These are phyloP conservation scores for Leccinum colubrinum DNA, from an alignment of 1,284 basidiomycete species.

Conservation along the genomic window DNA sequence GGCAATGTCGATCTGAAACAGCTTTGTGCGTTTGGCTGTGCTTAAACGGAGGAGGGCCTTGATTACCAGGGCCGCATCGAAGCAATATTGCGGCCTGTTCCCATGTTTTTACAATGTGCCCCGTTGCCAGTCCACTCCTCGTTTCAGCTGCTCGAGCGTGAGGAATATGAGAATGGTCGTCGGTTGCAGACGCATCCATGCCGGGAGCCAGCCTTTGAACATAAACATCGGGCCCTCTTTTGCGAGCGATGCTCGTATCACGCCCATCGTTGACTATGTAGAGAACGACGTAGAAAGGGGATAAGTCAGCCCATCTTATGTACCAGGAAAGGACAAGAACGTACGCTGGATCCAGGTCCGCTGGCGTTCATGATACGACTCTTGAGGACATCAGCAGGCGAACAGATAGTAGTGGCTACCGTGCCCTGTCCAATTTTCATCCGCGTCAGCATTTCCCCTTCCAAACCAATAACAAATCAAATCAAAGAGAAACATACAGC, in stretches of 20 bases:
- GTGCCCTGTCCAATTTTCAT: slow-evolving; percentile 58
- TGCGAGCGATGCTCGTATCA: slow-evolving; percentile 71
- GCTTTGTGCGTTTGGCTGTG: slow-evolving; percentile 34
- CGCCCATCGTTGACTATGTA: slow-evolving; percentile 62
- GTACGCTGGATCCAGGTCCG: slow-evolving; percentile 70
- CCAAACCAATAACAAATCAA: neutral
- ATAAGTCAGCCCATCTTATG: neutral
- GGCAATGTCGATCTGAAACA: slow-evolving; percentile 59
- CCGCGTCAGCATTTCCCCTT: neutral
- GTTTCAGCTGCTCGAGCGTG: slow-evolving; percentile 51
- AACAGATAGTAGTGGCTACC: slow-evolving; percentile 91
- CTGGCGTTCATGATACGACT: slow-evolving; percentile 90
- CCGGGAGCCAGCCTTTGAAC: slow-evolving; percentile 90
- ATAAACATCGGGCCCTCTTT: slow-evolving; percentile 88
- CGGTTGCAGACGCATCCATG: slow-evolving; percentile 83
- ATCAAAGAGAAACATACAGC: slow-evolving; percentile 50
- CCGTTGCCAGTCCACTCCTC: slow-evolving; percentile 24
- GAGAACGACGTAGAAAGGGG: neutral
- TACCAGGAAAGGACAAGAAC: slow-evolving; percentile 23
- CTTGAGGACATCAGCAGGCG: slow-evolving; percentile 91
- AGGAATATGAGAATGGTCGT: slow-evolving; percentile 85
- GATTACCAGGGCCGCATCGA: slow-evolving; percentile 23
- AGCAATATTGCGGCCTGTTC: neutral
- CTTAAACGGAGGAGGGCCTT: slow-evolving; percentile 44
- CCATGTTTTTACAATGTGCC: slow-evolving; percentile 14